Evolutionary conservation across 2,329 filamentous ascomycete species (phyloP).

Genomic region (Trichoderma oligosporum): DNA sequence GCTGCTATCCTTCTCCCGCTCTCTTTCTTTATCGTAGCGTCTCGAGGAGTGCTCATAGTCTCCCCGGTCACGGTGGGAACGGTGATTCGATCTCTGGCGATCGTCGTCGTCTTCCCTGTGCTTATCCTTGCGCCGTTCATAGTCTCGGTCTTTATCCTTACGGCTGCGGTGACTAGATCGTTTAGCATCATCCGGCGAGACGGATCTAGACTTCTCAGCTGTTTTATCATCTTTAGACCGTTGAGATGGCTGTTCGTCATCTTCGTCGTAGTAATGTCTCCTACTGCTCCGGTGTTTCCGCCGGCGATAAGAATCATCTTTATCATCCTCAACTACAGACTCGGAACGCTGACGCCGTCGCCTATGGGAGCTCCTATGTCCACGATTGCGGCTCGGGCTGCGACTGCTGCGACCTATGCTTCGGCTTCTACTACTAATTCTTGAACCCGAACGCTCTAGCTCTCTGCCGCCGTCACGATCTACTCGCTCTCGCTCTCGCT

Average conservation of each 20-base stretch:
- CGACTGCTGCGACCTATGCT: constrained; percentile 36
- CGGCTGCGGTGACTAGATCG: constrained; percentile 58
- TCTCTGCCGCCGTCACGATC: constrained; percentile 20
- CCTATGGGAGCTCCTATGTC: constrained; percentile 45
- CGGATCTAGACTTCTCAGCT: constrained; percentile 59
- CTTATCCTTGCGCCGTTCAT: constrained; percentile 40
- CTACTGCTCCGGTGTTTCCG: constrained; percentile 48
- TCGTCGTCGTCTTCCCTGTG: constrained; percentile 47
- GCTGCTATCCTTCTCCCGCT: constrained; percentile 34
- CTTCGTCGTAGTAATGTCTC: constrained; percentile 39
- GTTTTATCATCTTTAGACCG: constrained; percentile 40
- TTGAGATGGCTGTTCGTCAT: constrained; percentile 45
- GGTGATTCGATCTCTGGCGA: constrained; percentile 38
- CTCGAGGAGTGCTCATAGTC: constrained; percentile 34
- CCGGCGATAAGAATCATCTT: constrained; percentile 46
- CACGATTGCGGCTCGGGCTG: constrained; percentile 41
- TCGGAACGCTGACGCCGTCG: constrained; percentile 55
- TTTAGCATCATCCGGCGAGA: constrained; percentile 58
- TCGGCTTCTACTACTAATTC: constrained; percentile 32
- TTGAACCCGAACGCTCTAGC: constrained; percentile 32
- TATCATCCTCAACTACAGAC: constrained; percentile 47
- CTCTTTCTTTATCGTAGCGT: constrained; percentile 37
- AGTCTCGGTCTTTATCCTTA: constrained; percentile 47
- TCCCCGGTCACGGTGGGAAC: constrained; percentile 41
- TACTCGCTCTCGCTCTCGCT: constrained; percentile 15